phyloP scores from a whole-genome alignment of 108 stramenopile species.

The Cafeteria roenbergensis region DNA sequence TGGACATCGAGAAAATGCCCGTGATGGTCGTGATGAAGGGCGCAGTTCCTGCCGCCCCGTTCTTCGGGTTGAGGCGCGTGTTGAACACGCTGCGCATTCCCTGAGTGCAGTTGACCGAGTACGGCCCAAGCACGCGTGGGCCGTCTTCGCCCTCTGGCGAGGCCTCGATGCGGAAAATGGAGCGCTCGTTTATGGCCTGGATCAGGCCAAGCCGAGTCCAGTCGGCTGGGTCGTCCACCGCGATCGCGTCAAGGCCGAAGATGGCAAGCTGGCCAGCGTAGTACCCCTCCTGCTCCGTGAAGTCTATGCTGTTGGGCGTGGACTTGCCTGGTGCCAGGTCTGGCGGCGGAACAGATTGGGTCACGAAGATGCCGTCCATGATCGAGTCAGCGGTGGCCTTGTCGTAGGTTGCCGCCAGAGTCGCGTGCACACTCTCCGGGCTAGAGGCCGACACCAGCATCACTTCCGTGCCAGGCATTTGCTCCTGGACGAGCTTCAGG shows the following conservation, averaged over 20 bases:
- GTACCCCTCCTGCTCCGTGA: not conserved
- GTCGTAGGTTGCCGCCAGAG: too few relatives aligned
- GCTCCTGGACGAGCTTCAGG: too few relatives aligned
- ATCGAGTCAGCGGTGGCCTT: too few relatives aligned
- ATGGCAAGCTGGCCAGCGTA: not conserved
- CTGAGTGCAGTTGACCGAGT: not conserved
- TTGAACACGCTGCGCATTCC: not conserved
- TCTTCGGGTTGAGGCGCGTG: not conserved
- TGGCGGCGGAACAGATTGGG: too few relatives aligned
- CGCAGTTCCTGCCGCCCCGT: not conserved
- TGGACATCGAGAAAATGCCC: not conserved
- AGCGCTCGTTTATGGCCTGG: not conserved
- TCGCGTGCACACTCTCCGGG: too few relatives aligned
- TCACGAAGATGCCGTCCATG: too few relatives aligned
- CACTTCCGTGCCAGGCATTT: too few relatives aligned
- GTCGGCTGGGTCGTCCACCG: not conserved
- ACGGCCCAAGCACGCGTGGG: not conserved
- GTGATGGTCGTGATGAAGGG: not conserved
- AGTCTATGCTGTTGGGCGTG: too few relatives aligned
- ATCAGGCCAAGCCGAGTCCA: not conserved
- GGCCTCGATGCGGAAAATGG: not conserved
- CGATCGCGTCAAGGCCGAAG: not conserved
- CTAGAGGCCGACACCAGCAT: too few relatives aligned
- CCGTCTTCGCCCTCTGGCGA: too few relatives aligned
- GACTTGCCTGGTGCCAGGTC: too few relatives aligned